phyloP scores from a whole-genome alignment of 2,329 filamentous ascomycete species.

The Geosmithia putterillii region DNA sequence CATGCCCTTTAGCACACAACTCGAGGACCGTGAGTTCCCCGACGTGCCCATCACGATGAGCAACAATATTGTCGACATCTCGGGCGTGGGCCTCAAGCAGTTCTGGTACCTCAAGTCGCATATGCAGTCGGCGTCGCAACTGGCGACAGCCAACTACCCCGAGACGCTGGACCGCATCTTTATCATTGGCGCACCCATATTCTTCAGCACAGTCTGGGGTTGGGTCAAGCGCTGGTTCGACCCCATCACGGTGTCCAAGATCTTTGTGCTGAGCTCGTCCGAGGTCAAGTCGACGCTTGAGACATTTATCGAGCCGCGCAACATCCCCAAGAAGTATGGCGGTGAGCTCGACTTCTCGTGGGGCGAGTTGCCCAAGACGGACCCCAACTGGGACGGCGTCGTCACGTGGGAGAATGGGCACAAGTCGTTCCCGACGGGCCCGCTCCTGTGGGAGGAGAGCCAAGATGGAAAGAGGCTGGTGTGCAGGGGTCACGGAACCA shows the following conservation, averaged over 20 bases:
- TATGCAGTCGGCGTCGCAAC: constrained; percentile 82
- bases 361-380: constrained; percentile 63
- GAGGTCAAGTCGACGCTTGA: constrained; percentile 70
- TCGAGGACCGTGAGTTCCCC: constrained; percentile 57
- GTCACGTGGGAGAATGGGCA: constrained; percentile 39
- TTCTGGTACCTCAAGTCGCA: constrained; percentile 92
- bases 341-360: constrained; percentile 75
- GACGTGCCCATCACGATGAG: constrained; percentile 83
- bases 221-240: constrained; percentile 96
- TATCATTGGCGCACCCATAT: constrained; percentile 78
- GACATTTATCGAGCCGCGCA: constrained; percentile 66
- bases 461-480: constrained; percentile 32
- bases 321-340: constrained; percentile 84
- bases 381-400: constrained; percentile 41
- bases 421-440: constrained; percentile 41
- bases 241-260: constrained; percentile 88
- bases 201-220: constrained; percentile 88
- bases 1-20: constrained; percentile 70
- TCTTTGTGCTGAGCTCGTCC: constrained; percentile 68
- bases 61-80: constrained; percentile 92
- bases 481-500: constrained; percentile 39
- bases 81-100: constrained; percentile 75
- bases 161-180: constrained; percentile 63
- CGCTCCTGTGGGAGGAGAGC: constrained; percentile 39
- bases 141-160: constrained; percentile 89